phyloP scores from a whole-genome alignment of 192 early-diverging fungal genomes.

The Borealophlyctis nickersoniae region DNA sequence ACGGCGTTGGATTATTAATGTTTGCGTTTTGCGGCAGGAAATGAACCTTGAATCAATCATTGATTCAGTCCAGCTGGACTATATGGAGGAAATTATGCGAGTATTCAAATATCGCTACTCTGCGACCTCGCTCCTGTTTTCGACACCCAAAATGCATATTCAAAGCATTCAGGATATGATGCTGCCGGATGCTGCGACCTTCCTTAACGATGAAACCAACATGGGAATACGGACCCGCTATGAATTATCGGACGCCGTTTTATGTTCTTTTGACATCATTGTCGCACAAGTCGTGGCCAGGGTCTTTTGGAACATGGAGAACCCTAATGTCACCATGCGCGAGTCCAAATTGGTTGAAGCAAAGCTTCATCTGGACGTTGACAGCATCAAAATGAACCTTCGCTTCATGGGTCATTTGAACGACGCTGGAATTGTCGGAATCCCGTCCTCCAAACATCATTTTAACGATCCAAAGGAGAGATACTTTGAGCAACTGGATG shows the following conservation, averaged over 20 bases:
- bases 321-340: too few species aligned
- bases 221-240: too few species aligned
- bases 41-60: constrained; percentile 47
- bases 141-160: constrained; percentile 52
- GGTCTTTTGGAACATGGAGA: too few species aligned
- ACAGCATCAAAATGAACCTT: constrained; percentile 52
- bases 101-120: constrained; percentile 47
- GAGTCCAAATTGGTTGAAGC: constrained; percentile 46
- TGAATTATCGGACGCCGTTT: constrained; percentile 53
- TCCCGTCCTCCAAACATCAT: constrained; percentile 50
- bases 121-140: constrained; percentile 51
- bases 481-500: constrained; percentile 14
- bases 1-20: too few species aligned
- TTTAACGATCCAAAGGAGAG: constrained; percentile 13
- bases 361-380: constrained; percentile 50
- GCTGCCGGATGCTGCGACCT: constrained; percentile 37
- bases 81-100: constrained; percentile 56
- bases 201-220: constrained; percentile 29
- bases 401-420: constrained; percentile 53
- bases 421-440: constrained; percentile 54
- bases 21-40: constrained; percentile 45
- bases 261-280: constrained; percentile 62
- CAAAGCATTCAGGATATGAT: constrained; percentile 73
- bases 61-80: constrained; percentile 63
- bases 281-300: constrained; percentile 8